phyloP scores from a whole-genome alignment of 345 rosid genomes.

The Melaleuca quinquenervia region DNA sequence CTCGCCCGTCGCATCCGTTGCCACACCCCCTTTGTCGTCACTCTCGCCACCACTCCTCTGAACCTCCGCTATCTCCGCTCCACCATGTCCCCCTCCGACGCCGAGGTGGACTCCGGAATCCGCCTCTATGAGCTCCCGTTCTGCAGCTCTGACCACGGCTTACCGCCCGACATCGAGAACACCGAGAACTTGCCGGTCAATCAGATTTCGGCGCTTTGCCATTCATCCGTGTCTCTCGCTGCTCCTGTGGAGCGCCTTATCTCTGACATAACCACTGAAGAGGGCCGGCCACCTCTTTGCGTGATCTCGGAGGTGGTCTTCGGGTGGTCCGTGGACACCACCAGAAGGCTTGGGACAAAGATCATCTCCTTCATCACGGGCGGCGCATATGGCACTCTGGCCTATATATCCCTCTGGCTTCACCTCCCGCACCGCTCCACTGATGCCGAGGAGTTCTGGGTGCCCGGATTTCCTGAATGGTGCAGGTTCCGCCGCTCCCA shows the following conservation, averaged over 20 bases:
- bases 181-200: constrained; percentile 23
- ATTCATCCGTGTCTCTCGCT: constrained; percentile 7
- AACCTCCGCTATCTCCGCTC: constrained; percentile 23
- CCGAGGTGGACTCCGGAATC: not conserved
- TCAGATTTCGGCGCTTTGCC: not conserved
- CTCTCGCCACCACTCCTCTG: constrained; percentile 28
- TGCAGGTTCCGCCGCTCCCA: constrained; percentile 24
- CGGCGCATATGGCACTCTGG: constrained; percentile 28
- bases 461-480: constrained; percentile 34
- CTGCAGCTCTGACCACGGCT: constrained; percentile 16
- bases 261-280: not conserved
- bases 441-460: constrained; percentile 16
- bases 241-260: constrained; percentile 13
- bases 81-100: not conserved
- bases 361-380: constrained; percentile 15
- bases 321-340: constrained; percentile 28
- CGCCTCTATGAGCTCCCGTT: constrained; percentile 14
- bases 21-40: constrained; percentile 12
- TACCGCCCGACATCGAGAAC: constrained; percentile 29
- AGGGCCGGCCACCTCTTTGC: constrained; percentile 26
- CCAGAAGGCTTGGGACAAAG: constrained; percentile 9
- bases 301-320: constrained; percentile 23
- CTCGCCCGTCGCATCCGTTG: constrained; percentile 18
- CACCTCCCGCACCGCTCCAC: constrained; percentile 27
- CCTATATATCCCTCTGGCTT: constrained; percentile 27